A percentile compares a stretch with the other conserved stretches of the same genome.
These are phyloP conservation scores for Penicillium subrubescens DNA, from an alignment of 495 filamentous ascomycete species.

Conservation along the genomic window DNA sequence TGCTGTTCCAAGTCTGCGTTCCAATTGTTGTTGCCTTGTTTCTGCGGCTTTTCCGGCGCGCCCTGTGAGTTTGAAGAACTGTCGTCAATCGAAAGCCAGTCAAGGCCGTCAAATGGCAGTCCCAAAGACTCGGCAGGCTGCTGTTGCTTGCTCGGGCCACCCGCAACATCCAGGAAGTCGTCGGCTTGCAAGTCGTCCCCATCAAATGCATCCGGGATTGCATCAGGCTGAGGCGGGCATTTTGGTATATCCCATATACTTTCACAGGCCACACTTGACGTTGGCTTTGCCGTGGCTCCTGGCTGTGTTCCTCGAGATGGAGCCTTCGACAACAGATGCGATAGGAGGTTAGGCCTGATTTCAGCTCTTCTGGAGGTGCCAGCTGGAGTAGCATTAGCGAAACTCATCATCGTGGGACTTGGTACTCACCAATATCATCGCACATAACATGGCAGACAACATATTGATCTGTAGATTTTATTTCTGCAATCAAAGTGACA, in stretches of 20 bases:
- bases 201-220: conserved; percentile 51
- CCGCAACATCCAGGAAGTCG: conserved; percentile 44
- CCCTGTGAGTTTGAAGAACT: conserved; percentile 14
- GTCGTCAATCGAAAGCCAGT: conserved; percentile 26
- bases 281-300: neutral
- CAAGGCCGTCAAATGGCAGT: conserved; percentile 10
- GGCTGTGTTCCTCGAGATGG: neutral
- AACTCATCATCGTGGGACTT: neutral
- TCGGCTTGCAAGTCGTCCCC: conserved; percentile 58
- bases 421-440: conserved; percentile 73
- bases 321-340: conserved; percentile 52
- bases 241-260: conserved; percentile 12
- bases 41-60: neutral
- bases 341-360: conserved; percentile 63
- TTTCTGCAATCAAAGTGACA: conserved; percentile 59
- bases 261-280: conserved; percentile 9
- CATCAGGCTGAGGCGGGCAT: conserved; percentile 1
- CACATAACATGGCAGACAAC: conserved; percentile 79
- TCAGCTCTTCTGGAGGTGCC: conserved; percentile 69
- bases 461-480: conserved; percentile 57
- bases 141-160: neutral
- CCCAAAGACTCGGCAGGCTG: neutral
- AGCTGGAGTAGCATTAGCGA: conserved; percentile 45
- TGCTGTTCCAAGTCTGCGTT: conserved; percentile 11
- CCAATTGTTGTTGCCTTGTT: conserved; percentile 15